Evolutionary conservation across 768 basidiomycete species (phyloP).

Genomic region (Paxillus rubicundulus): DNA sequence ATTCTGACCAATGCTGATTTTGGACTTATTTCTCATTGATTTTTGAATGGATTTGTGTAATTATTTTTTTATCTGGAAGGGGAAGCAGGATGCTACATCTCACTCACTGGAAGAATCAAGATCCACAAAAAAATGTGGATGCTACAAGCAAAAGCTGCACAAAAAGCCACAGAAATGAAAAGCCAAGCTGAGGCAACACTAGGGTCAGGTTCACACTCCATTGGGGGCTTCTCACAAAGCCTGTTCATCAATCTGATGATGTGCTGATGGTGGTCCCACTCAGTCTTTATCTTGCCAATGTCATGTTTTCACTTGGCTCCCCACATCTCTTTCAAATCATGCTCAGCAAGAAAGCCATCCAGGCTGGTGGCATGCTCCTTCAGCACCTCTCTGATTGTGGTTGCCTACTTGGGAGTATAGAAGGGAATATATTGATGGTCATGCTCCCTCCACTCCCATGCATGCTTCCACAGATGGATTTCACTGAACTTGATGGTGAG

Average conservation of each 20-base stretch:
- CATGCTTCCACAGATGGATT: conserved; percentile 2
- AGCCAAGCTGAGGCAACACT: too few relatives aligned
- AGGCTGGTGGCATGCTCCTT: conserved; percentile 23
- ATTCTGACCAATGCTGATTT: too few relatives aligned
- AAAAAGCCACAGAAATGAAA: too few relatives aligned
- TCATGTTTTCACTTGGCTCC: conserved; percentile 26
- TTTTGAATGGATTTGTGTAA: too few relatives aligned
- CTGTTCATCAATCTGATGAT: conserved; percentile 21
- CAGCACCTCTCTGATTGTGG: conserved; percentile 23
- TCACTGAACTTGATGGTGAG: too few relatives aligned
- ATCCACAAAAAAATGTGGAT: too few relatives aligned
- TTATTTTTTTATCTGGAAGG: too few relatives aligned
- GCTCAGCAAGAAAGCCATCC: conserved; percentile 18
- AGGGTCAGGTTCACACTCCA: conserved; percentile 23
- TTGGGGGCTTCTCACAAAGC: conserved; percentile 13
- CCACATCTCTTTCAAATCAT: not conserved
- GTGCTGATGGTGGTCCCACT: conserved; percentile 21
- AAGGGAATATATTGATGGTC: conserved; percentile 19
- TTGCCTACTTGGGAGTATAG: conserved; percentile 13
- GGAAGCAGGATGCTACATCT: too few relatives aligned
- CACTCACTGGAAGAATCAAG: too few relatives aligned
- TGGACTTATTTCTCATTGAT: too few relatives aligned
- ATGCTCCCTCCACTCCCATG: conserved; percentile 20
- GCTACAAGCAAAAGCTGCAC: too few relatives aligned
- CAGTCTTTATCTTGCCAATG: conserved; percentile 18